Conservation (phyloP, 495 filamentous ascomycete genomes). For the Acidiella bohemica region DNA sequence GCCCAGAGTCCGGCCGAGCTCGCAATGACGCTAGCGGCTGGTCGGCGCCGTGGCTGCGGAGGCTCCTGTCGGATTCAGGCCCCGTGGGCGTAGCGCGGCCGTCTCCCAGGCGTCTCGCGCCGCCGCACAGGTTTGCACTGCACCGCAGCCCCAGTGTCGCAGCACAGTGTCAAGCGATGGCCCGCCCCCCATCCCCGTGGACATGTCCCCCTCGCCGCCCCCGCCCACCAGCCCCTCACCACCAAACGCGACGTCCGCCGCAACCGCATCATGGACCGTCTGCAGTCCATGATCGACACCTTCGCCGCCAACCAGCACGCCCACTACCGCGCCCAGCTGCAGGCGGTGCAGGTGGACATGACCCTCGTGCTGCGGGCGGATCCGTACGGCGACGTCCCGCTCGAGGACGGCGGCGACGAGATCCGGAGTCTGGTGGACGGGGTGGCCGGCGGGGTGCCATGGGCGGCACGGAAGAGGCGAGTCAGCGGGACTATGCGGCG, state of each 20-base stretch:
- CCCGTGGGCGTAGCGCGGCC: too few relatives aligned
- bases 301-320: conserved; percentile 69
- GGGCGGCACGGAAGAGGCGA: conserved; percentile 18
- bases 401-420: conserved; percentile 57
- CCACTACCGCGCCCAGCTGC: conserved; percentile 78
- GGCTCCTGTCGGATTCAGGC: too few relatives aligned
- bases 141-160: too few relatives aligned
- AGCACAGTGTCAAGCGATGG: too few relatives aligned
- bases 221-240: conserved; percentile 31
- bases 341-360: conserved; percentile 79
- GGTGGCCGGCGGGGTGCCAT: conserved; percentile 21
- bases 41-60: too few relatives aligned
- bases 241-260: conserved; percentile 89
- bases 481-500: conserved; percentile 26
- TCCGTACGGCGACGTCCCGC: conserved; percentile 52
- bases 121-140: too few relatives aligned
- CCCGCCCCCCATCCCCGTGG: too few relatives aligned
- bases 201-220: conserved; percentile 10
- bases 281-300: conserved; percentile 55
- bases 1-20: too few relatives aligned
- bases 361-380: conserved; percentile 71
- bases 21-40: too few relatives aligned
- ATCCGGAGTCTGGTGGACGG: conserved; percentile 46
- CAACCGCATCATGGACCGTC: conserved; percentile 59
- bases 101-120: too few relatives aligned